Evolutionary conservation across 2,329 filamentous ascomycete genomes (phyloP), one percentile per base, ranked within the genome.

Genomic region (Plenodomus lindquistii): DNA sequence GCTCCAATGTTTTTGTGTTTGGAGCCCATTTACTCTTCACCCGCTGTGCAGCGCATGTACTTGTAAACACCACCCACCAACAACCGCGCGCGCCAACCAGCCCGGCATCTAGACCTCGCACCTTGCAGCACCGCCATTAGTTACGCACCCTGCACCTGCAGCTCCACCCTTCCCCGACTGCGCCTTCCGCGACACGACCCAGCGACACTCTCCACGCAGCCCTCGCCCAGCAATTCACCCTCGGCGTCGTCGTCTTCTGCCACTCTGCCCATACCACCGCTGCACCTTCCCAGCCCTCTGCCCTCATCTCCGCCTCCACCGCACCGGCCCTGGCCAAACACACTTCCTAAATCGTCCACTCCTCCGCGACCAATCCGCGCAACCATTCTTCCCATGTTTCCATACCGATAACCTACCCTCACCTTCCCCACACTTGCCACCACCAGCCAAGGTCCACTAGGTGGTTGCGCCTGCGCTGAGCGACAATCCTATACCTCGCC

Each of bases 311-410:
- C 51, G 48, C 52, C 37, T 18, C 35, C 16, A 42, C 21, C 46
- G 43, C 51, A 45, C 38, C 48, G 48, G 36, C 52, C 53, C 48
- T 46, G 44, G n/a, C 47, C 37, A 60, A 59, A 57, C 57, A 59
- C 35, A 55, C 50, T 59, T 57, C 57, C 60, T 40, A 46, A 52
- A 48, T 19, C 44, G 54, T 57, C 49, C 45, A 40, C 42, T 35
- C 44, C 54, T 46, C 53, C 48, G 52, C 41, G 38, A 45, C 39
- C 48, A 44, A 42, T 36, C 36, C 45, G 29, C 43, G 20, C 16
- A 10, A 37, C 24, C 35, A 24, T 24, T 39, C 22, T 16, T 19
- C 40, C 41, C 48, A 63, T 62, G 60, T 52, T 42, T 41, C 47
- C 44, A n/a, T 52, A 13, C 42, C 54, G 37, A 45, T 50, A 48